Evolutionary conservation across 371 early-diverging fungal genomes (phyloP).

Genomic region (Apophysomyces sp.): DNA sequence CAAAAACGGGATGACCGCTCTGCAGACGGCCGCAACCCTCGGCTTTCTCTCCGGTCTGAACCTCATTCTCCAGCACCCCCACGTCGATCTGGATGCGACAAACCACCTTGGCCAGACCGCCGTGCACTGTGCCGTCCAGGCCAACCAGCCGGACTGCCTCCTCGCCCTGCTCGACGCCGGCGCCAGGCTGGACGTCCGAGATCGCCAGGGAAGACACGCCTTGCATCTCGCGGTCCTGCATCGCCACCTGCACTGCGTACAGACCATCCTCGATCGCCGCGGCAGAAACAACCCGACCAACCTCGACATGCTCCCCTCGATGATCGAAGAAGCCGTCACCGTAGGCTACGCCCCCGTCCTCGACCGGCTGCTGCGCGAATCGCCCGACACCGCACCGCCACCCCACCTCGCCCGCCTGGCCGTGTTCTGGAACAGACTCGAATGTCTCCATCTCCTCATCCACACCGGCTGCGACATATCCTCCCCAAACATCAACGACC

Average conservation of each 20-base stretch:
- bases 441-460: constrained; percentile 32
- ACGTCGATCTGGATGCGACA: constrained; percentile 23
- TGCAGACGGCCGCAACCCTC: constrained; percentile 36
- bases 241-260: constrained; percentile 22
- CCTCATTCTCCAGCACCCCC: constrained; percentile 24
- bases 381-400: neutral
- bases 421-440: constrained; percentile 32
- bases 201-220: constrained; percentile 20
- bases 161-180: constrained; percentile 21
- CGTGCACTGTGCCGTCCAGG: constrained; percentile 31
- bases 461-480: constrained; percentile 20
- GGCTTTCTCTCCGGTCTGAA: constrained; percentile 32
- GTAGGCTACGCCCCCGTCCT: constrained; percentile 23
- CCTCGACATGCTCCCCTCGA: neutral
- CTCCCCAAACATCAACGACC: neutral
- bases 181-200: constrained; percentile 27
- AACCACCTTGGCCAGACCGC: constrained; percentile 30
- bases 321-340: constrained; percentile 29
- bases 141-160: constrained; percentile 24
- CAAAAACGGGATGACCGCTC: constrained; percentile 31
- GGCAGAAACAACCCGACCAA: constrained; percentile 4
- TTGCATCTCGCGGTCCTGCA: constrained; percentile 30
- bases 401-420: constrained; percentile 10
- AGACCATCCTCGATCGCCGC: constrained; percentile 11
- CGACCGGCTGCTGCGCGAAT: constrained; percentile 14